Percentiles rank a stretch among this genome's conserved stretches.
Conservation (phyloP, 805 yeast genomes). For the Yarrowia sp. region DNA sequence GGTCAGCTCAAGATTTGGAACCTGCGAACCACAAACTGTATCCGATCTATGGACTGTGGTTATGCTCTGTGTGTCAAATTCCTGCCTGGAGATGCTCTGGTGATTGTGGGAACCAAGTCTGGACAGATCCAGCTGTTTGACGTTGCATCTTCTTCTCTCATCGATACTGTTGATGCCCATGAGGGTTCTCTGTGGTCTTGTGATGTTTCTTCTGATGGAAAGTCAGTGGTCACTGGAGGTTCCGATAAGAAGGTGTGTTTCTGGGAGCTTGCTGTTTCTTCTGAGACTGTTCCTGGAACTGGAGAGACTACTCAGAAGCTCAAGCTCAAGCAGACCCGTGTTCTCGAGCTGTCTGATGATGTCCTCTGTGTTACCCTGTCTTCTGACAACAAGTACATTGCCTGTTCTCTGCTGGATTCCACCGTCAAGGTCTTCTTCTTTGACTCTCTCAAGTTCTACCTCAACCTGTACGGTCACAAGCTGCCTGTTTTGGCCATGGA, state of each 20-base stretch:
- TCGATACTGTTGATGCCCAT: conserved; percentile 70
- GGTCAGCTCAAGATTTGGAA: conserved; percentile 92
- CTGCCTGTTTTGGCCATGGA: conserved; percentile 92
- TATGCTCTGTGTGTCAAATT: conserved; percentile 78
- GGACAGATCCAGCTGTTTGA: conserved; percentile 86
- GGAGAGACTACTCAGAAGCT: conserved; percentile 50
- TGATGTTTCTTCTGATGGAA: conserved; percentile 84
- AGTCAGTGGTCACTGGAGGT: conserved; percentile 82
- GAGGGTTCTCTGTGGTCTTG: conserved; percentile 85
- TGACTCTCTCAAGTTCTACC: conserved; percentile 81
- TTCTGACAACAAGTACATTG: conserved; percentile 71
- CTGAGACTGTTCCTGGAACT: conserved; percentile 72
- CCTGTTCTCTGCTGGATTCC: conserved; percentile 83
- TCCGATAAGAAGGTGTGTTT: conserved; percentile 88
- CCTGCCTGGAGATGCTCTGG: conserved; percentile 86
- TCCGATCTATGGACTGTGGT: conserved; percentile 86
- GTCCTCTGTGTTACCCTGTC: conserved; percentile 76
- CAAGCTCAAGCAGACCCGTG: conserved; percentile 68
- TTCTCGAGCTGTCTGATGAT: conserved; percentile 84
- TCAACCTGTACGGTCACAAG: conserved; percentile 93
- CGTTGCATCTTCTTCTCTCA: conserved; percentile 71
- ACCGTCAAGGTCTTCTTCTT: conserved; percentile 93
- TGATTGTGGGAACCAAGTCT: conserved; percentile 82
- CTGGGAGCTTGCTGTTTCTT: conserved; percentile 73
- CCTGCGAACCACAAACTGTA: conserved; percentile 63